phyloP scores from a whole-genome alignment of 805 yeast species.

The Starmerella bombicola region DNA sequence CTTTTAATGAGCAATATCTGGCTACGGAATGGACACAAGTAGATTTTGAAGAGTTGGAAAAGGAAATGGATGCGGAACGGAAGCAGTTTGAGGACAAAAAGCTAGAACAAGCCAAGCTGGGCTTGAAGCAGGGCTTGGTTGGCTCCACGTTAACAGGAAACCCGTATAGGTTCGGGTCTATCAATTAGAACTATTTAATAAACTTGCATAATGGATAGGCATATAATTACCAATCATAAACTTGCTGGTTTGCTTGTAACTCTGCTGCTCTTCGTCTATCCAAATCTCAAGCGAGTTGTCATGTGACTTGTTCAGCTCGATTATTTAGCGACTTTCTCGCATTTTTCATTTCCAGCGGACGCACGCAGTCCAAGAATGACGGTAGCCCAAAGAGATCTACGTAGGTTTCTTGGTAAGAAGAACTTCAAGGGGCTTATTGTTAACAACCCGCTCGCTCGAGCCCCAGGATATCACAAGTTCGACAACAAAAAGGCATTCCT shows the following conservation, averaged over 20 bases:
- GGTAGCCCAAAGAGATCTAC: conserved; percentile 32
- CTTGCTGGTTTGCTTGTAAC: no score
- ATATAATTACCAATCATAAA: no score
- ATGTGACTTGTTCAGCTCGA: no score
- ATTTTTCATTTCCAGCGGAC: no score
- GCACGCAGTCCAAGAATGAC: no score
- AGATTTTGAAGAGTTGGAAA: conserved; percentile 50
- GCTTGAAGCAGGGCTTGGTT: conserved; percentile 17
- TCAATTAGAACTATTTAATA: no score
- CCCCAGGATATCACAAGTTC: conserved; percentile 49
- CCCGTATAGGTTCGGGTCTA: conserved; percentile 16
- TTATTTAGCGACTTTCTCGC: no score
- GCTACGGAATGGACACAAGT: conserved; percentile 40
- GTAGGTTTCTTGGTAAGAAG: conserved; percentile 68
- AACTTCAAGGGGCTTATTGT: conserved; percentile 73
- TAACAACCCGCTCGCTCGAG: conserved; percentile 50
- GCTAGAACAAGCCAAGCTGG: conserved; percentile 13
- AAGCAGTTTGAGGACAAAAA: conserved; percentile 18
- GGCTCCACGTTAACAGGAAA: conserved; percentile 15
- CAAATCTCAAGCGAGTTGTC: no score
- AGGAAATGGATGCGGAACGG: conserved; percentile 25
- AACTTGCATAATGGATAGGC: no score
- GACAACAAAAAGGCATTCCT: conserved; percentile 36
- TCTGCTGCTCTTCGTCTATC: no score
- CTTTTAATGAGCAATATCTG: conserved; percentile 39